Conservation (phyloP, 2,329 filamentous ascomycete species). For the Aspergillus spinulosporus region DNA sequence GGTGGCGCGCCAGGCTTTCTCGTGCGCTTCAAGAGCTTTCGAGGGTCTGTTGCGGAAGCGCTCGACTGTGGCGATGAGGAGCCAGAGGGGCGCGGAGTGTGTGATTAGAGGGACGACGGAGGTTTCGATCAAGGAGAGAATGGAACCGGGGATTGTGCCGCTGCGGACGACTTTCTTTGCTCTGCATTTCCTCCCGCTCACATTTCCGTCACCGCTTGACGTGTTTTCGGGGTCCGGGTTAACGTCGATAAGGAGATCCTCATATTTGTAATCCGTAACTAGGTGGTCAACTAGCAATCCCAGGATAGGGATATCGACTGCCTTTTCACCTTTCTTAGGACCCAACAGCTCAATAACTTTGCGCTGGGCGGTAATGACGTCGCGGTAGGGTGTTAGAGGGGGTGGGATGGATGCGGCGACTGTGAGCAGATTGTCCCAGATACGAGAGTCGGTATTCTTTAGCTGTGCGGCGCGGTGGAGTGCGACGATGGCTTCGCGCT, state of each 20-base stretch:
- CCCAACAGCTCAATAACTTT: conserved; percentile 74
- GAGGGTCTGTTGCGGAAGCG: conserved; percentile 70
- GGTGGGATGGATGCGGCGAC: conserved; percentile 77
- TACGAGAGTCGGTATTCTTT: conserved; percentile 82
- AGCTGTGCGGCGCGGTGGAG: conserved; percentile 84
- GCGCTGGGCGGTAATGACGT: conserved; percentile 73
- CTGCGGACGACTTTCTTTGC: conserved; percentile 45
- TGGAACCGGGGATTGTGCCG: conserved; percentile 52
- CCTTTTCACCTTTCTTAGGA: conserved; percentile 67
- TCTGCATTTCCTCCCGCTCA: too few species aligned
- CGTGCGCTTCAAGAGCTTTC: conserved; percentile 76
- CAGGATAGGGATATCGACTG: conserved; percentile 73
- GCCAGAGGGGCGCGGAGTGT: conserved; percentile 72
- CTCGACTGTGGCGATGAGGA: conserved; percentile 68
- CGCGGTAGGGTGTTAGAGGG: conserved; percentile 62
- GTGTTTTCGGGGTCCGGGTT: background rate
- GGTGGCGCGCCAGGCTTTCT: conserved; percentile 81
- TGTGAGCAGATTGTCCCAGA: conserved; percentile 95
- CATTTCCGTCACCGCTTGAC: background rate
- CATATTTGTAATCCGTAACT: conserved; percentile 51
- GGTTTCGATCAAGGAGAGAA: conserved; percentile 72
- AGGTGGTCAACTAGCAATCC: conserved; percentile 70
- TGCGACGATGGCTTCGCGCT: conserved; percentile 75
- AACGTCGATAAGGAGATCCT: conserved; percentile 33
- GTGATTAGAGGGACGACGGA: conserved; percentile 82